Evolutionary conservation across 495 filamentous ascomycete species (phyloP), one percentile per base, ranked within the genome.

Genomic region (Neurospora sp.): DNA sequence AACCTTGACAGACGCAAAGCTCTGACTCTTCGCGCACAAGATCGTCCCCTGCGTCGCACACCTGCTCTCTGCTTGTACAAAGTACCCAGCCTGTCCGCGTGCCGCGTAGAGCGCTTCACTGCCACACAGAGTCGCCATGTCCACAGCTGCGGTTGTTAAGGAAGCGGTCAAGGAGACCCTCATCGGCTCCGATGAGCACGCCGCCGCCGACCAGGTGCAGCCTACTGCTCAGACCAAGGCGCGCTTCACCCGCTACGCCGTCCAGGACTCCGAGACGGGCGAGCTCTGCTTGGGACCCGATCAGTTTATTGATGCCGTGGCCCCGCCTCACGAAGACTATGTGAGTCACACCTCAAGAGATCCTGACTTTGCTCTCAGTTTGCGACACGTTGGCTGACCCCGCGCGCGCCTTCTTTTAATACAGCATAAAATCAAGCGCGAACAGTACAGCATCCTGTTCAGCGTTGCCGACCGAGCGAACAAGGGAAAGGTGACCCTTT

Each of bases 371-470:
- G 62, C n/a, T 69, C 38, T 79, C 74, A 72, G 54, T 74, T 75
- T 77, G 69, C 77, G 76, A 41, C 16, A 72, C 18, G 8, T 73
- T 75, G 10, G 71, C 76, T 82, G 75, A 82, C 74, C 6, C 6
- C 16, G 5, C 18, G 16, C 39, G 6, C 54, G 23, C 7, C 27
- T 16, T 59, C 74, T 71, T 48, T 44, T 39, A 42, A 41, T 73
- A 74, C 76, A 98, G 94, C 95, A 98, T 85, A 99, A 99, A 83
- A 98, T 98, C 85, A 92, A 93, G 82, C 91, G 96, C 73, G 91
- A 94, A 77, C 94, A 98, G 80, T 99, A 97, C 82, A 90, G 89
- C 10, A 92, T 99, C 77, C 91, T 99, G 11, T 99, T 98, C 82
- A 83, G 85, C 72, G 90, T 99, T 40, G 96, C 96, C 74, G 96